Evolutionary conservation across 441 rosid species (phyloP).

Genomic region (Brassica balearica): DNA sequence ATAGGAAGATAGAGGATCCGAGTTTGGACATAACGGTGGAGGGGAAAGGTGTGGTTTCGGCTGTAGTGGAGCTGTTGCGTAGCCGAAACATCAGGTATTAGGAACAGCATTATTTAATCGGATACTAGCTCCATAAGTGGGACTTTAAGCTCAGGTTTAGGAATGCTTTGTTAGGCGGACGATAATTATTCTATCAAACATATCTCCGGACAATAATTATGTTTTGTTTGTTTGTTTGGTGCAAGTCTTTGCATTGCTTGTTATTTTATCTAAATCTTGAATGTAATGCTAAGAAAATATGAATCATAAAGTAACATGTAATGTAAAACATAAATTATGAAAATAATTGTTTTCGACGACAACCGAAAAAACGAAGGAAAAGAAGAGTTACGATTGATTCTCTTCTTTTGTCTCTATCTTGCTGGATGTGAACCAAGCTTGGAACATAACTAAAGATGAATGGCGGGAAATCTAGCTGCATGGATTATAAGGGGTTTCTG

Average conservation of each 20-base stretch:
- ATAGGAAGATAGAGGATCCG: constrained; percentile 89
- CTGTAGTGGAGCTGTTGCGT: constrained; percentile 82
- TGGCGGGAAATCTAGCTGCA: background rate
- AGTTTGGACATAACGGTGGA: constrained; percentile 74
- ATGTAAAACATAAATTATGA: background rate
- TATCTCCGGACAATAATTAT: background rate
- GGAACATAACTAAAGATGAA: constrained; percentile 15
- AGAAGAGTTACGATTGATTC: background rate
- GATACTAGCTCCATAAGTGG: background rate
- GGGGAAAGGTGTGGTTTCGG: constrained; percentile 90
- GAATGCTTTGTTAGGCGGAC: background rate
- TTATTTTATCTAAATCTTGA: background rate
- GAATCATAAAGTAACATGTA: background rate
- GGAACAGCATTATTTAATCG: background rate
- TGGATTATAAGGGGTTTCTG: background rate
- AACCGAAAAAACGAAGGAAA: background rate
- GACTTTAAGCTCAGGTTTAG: background rate
- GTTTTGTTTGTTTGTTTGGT: background rate
- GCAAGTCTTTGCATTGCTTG: background rate
- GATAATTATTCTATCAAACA: background rate
- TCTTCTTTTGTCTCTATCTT: background rate
- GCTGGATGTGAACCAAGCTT: constrained; percentile 2
- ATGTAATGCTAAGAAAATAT: background rate
- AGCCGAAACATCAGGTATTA: constrained; percentile 50
- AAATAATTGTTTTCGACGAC: background rate